Evolutionary conservation across 768 basidiomycete genomes (phyloP).

Genomic region (Mycena amicta): DNA sequence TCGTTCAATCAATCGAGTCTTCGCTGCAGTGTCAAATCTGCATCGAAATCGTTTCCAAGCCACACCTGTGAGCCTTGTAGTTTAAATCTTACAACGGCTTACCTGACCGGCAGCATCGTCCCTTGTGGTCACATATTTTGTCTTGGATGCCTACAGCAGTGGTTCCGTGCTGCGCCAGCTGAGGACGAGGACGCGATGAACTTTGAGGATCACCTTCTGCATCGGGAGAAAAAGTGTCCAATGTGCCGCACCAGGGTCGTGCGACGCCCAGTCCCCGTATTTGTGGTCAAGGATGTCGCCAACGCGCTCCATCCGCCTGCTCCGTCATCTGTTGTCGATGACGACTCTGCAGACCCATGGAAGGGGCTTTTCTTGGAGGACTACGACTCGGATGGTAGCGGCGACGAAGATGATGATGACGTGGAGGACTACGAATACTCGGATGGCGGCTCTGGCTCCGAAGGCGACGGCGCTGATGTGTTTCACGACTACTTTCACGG

Average conservation of each 20-base stretch:
- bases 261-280: conserved; percentile 67
- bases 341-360: conserved; percentile 63
- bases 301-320: conserved; percentile 38
- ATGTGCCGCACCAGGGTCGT: conserved; percentile 63
- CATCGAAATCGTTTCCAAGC: conserved; percentile 66
- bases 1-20: conserved; percentile 57
- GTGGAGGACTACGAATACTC: conserved; percentile 37
- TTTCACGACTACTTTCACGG: conserved; percentile 41
- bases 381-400: conserved; percentile 43
- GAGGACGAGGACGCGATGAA: conserved; percentile 42
- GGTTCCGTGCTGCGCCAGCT: conserved; percentile 72
- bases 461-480: conserved; percentile 35
- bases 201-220: conserved; percentile 49
- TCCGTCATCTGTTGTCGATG: conserved; percentile 31
- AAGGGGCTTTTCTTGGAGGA: conserved; percentile 62
- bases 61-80: conserved; percentile 63
- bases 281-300: conserved; percentile 64
- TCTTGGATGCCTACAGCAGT: conserved; percentile 69
- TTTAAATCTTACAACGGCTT: no score
- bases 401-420: conserved; percentile 29
- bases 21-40: conserved; percentile 77
- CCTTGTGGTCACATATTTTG: conserved; percentile 85
- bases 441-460: conserved; percentile 20
- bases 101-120: conserved; percentile 64
- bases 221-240: conserved; percentile 71